Evolutionary conservation across 495 filamentous ascomycete species (phyloP).

Genomic region (Tuber melanosporum): DNA sequence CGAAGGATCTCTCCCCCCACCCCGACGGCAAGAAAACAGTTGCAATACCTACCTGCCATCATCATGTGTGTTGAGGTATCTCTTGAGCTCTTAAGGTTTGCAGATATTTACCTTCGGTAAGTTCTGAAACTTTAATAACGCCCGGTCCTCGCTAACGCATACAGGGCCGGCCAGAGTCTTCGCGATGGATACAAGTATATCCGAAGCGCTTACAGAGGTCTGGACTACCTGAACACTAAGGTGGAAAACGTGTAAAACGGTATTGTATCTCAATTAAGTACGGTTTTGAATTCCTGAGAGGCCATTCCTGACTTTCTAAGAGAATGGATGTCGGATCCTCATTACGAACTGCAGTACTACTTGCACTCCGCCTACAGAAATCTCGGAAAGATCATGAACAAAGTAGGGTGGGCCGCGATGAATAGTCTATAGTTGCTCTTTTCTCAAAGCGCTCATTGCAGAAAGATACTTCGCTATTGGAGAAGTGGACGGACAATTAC

Average conservation of each 20-base stretch:
- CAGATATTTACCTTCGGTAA: constrained; percentile 30
- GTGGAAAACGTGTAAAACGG: constrained; percentile 44
- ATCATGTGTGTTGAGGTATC: background rate
- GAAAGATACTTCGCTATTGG: constrained; percentile 41
- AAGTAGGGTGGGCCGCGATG: constrained; percentile 2
- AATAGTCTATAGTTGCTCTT: constrained; percentile 19
- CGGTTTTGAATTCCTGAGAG: constrained; percentile 41
- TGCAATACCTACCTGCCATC: too few relatives aligned
- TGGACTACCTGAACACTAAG: constrained; percentile 41
- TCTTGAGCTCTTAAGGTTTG: constrained; percentile 14
- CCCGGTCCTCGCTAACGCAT: background rate
- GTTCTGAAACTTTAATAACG: background rate
- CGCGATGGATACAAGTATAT: constrained; percentile 17
- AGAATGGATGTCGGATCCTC: constrained; percentile 39
- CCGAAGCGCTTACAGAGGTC: constrained; percentile 33
- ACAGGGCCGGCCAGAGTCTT: constrained; percentile 18
- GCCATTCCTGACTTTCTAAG: constrained; percentile 44
- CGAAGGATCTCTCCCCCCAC: too few relatives aligned
- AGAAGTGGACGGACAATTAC: constrained; percentile 44
- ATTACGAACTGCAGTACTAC: constrained; percentile 42
- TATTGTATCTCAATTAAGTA: constrained; percentile 42
- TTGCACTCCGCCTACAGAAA: constrained; percentile 37
- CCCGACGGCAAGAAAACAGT: too few relatives aligned
- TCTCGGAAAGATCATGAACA: constrained; percentile 33
- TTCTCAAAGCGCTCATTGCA: constrained; percentile 40